Evolutionary conservation across 2,329 filamentous ascomycete species (phyloP).

Genomic region (Exophiala viscosa): DNA sequence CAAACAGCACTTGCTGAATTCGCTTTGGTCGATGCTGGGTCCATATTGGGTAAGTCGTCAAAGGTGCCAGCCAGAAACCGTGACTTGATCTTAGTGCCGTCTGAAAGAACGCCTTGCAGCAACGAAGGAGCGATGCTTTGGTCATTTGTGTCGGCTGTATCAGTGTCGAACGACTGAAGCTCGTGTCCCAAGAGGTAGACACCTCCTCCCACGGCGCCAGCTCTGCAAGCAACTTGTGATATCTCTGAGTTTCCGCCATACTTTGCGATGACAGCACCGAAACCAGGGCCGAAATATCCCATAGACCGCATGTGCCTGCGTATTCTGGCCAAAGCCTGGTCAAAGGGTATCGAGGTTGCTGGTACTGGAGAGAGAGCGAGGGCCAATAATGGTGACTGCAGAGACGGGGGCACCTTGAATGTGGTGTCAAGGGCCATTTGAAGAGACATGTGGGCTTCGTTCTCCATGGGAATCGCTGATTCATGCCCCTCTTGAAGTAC

Average conservation of each 20-base stretch:
- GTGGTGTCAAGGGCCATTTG: constrained; percentile 45
- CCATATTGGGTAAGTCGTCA: constrained; percentile 35
- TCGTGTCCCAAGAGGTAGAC: constrained; percentile 81
- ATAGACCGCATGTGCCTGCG: constrained; percentile 79
- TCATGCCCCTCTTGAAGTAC: constrained; percentile 66
- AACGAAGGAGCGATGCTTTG: constrained; percentile 27
- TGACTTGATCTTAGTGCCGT: constrained; percentile 37
- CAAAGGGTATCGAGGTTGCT: constrained; percentile 54
- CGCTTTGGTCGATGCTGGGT: neutral
- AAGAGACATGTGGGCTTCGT: constrained; percentile 54
- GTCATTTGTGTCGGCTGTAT: neutral
- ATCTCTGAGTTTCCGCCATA: constrained; percentile 90
- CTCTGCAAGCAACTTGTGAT: constrained; percentile 84
- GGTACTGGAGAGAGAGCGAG: constrained; percentile 69
- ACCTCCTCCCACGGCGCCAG: constrained; percentile 83
- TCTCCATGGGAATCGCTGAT: constrained; percentile 42
- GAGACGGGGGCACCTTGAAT: constrained; percentile 64
- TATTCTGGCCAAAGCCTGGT: constrained; percentile 69
- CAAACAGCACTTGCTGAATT: constrained; percentile 2
- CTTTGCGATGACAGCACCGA: constrained; percentile 84
- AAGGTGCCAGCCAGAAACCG: constrained; percentile 36
- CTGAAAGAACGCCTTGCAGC: constrained; percentile 33
- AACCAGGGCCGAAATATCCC: constrained; percentile 81
- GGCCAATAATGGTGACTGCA: constrained; percentile 64
- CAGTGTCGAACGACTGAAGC: constrained; percentile 38